Conservation (phyloP, 2,329 filamentous ascomycete genomes). For the Botrytis fragariae region DNA sequence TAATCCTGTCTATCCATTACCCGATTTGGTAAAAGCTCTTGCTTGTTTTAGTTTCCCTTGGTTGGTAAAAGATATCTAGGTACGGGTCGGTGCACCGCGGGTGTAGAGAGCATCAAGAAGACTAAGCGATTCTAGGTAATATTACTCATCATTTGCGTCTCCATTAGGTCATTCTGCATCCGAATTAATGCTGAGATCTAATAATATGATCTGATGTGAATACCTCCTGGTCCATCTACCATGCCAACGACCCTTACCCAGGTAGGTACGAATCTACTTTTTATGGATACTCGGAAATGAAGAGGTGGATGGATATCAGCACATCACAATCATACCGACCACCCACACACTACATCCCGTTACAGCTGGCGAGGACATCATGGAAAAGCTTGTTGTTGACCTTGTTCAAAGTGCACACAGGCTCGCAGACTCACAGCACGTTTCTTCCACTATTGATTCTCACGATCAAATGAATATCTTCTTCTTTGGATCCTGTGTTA, state of each 20-base stretch:
- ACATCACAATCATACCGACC: constrained; percentile 10
- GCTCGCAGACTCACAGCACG: neutral
- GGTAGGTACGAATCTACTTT: neutral
- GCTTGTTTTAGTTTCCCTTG: neutral
- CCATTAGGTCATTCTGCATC: neutral
- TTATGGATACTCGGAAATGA: constrained; percentile 14
- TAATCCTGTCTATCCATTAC: neutral
- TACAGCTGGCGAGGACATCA: neutral
- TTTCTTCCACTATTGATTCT: constrained; percentile 1
- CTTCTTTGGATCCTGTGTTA: neutral
- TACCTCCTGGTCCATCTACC: neutral
- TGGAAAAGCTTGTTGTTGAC: neutral
- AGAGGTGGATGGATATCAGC: constrained; percentile 6
- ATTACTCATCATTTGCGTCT: neutral
- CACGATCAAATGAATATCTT: neutral
- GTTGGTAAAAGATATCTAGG: neutral
- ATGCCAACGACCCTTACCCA: neutral
- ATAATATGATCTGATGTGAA: too few species aligned
- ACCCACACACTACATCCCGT: neutral
- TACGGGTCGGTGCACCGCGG: neutral
- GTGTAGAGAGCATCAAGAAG: neutral
- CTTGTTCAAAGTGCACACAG: neutral
- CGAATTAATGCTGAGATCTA: too few species aligned
- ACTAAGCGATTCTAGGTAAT: neutral
- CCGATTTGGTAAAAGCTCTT: neutral